A percentile compares a stretch with the other conserved stretches of the same genome.
These are phyloP conservation scores for Eucalyptus virginea DNA, from an alignment of 345 rosid genomes.

Conservation along the genomic window DNA sequence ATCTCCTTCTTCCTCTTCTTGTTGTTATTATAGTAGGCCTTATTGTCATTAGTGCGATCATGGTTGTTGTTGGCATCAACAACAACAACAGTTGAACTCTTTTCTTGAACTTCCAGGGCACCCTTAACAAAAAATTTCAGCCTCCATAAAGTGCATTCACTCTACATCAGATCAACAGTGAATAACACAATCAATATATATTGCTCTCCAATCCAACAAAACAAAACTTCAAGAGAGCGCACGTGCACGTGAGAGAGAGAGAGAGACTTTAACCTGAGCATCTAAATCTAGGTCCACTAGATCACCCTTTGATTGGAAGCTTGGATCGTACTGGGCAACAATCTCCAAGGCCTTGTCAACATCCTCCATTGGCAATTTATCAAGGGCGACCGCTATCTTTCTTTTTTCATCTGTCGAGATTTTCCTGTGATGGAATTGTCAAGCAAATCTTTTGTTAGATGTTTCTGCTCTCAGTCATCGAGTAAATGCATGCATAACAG, in stretches of 20 bases:
- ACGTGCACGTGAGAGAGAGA: not conserved
- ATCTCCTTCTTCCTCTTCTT: constrained; percentile 38
- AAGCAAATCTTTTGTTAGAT: not conserved
- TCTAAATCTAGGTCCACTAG: constrained; percentile 77
- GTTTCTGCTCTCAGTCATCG: not conserved
- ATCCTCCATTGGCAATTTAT: constrained; percentile 53
- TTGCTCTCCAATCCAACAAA: not conserved
- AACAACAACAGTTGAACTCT: not conserved
- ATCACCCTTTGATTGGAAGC: constrained; percentile 45
- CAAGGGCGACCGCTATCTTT: constrained; percentile 43
- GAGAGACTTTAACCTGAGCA: constrained; percentile 29
- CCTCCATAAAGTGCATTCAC: constrained; percentile 5
- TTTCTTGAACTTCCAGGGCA: not conserved
- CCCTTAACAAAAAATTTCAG: not conserved
- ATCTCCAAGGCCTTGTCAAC: constrained; percentile 59
- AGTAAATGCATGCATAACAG: not conserved
- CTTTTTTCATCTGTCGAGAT: constrained; percentile 60
- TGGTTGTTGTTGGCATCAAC: not conserved
- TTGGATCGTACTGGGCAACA: constrained; percentile 55
- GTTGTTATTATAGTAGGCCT: not conserved
- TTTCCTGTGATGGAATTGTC: constrained; percentile 26
- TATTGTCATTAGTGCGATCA: not conserved
- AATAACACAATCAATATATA: not conserved
- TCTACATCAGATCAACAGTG: not conserved
- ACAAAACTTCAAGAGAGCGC: not conserved